Base-by-base conservation (phyloP, 2,329 filamentous ascomycete species). In the Endocalyx cinctus region DNA sequence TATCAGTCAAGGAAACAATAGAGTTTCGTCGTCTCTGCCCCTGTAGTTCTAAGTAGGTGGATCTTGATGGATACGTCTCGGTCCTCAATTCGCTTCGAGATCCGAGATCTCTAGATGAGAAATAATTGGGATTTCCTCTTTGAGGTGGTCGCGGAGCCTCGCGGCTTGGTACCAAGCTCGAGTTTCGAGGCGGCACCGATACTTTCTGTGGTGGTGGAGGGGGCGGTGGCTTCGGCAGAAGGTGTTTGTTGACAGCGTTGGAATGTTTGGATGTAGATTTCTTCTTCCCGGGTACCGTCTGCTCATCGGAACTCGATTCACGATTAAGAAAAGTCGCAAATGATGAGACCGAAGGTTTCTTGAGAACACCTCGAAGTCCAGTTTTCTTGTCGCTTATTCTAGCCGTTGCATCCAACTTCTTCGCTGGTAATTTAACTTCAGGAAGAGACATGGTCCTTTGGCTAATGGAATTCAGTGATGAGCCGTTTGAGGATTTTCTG, bases 1-100 rank as follows among this genome's bases (percentile, higher is more conserved):
- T 69, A 35, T 78, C 74, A 2, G 72, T 72, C 31, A 73, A 63
- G 0, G 76, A 78, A 4, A 76, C 62, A 10, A 76, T 51, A 0
- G 75, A 79, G 42, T 73, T 69, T 15, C 70, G 65, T 4, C 68
- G 63, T 17, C 58, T 62, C 30, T 77, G 69, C 23, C 70, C 68
- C 4, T 74, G 55, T 0, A 73, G 70, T 23, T n/a, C n/a, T n/a
- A n/a, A n/a, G n/a, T n/a, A n/a, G n/a, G n/a, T n/a, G n/a, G n/a
- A n/a, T n/a, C n/a, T n/a, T n/a, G n/a, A n/a, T n/a, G n/a, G n/a
- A 51, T 3, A 57, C 45, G 1, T 46, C 52, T 4, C 29, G 4
- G 57, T 23, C 20, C 8, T 33, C n/a, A 33, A 30, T 7, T 39
- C 41, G 4, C 51, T 48, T 6, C 39, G 28, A 18, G 46, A 46